These are phyloP conservation scores for Hanseniaspora meyeri DNA, from an alignment of 805 yeast genomes.

Conservation along the genomic window DNA sequence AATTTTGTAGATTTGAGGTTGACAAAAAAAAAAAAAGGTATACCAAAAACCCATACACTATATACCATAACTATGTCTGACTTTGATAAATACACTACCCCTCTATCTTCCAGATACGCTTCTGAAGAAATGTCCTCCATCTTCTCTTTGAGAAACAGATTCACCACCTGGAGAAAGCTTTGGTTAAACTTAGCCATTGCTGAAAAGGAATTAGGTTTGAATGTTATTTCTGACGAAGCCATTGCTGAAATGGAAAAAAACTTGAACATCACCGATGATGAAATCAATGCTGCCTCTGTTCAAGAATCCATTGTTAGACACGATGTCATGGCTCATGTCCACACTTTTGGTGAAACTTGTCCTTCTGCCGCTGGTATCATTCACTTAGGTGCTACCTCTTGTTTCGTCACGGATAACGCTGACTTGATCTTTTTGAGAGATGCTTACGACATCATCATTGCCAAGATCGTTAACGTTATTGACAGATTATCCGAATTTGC, in stretches of 20 bases:
- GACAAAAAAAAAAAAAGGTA: not conserved
- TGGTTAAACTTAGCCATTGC: conserved; percentile 95
- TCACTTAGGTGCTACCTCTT: conserved; percentile 95
- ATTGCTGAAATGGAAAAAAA: conserved; percentile 71
- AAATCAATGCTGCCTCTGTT: conserved; percentile 72
- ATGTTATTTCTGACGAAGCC: conserved; percentile 80
- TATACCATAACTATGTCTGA: conserved; percentile 21
- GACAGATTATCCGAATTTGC: conserved; percentile 84
- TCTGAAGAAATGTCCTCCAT: conserved; percentile 91
- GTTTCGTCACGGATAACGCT: conserved; percentile 96
- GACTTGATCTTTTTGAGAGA: conserved; percentile 93
- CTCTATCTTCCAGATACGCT: conserved; percentile 92
- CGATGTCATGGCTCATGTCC: conserved; percentile 99
- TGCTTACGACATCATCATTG: conserved; percentile 85
- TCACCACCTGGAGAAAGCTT: conserved; percentile 95
- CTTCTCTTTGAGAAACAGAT: conserved; percentile 86
- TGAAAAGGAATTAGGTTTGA: conserved; percentile 80
- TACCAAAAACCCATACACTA: not conserved
- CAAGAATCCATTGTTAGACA: conserved; percentile 98
- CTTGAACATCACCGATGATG: conserved; percentile 79
- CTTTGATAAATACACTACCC: conserved; percentile 74
- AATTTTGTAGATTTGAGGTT: not conserved
- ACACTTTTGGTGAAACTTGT: conserved; percentile 79
- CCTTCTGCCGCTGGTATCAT: conserved; percentile 97
- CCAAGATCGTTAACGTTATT: conserved; percentile 90